phyloP scores from a whole-genome alignment of 371 early-diverging fungal species.

The Zancudomyces culisetae region DNA sequence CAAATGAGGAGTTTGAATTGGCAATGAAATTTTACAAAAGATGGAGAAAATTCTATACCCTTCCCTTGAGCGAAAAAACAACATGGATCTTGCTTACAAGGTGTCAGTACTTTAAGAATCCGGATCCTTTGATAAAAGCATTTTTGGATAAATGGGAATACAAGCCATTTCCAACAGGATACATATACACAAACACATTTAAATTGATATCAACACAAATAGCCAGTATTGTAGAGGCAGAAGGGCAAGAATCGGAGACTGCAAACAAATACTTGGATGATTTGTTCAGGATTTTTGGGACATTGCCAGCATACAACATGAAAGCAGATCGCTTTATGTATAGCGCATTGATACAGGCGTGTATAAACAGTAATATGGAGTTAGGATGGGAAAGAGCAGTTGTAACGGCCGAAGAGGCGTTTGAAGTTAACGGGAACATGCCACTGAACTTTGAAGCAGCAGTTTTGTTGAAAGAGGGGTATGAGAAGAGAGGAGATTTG shows the following conservation, averaged over 20 bases:
- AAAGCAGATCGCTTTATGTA: constrained; percentile 8
- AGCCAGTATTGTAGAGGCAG: background rate
- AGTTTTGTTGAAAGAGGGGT: constrained; percentile 6
- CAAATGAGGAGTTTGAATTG: constrained; percentile 2
- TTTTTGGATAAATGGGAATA: constrained; percentile 2
- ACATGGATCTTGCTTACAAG: background rate
- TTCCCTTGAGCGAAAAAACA: background rate
- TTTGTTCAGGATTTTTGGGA: constrained; percentile 19
- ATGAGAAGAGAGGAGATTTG: constrained; percentile 6
- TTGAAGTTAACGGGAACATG: constrained; percentile 5
- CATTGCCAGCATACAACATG: constrained; percentile 14
- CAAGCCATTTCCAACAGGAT: constrained; percentile 3
- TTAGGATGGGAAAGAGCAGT: constrained; percentile 18
- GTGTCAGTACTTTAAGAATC: background rate
- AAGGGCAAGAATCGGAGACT: background rate
- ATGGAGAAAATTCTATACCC: background rate
- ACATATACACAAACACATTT: background rate
- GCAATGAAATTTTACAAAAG: background rate
- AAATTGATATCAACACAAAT: background rate
- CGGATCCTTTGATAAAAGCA: background rate
- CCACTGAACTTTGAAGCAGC: constrained; percentile 24
- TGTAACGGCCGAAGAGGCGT: constrained; percentile 10
- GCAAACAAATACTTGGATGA: constrained; percentile 10
- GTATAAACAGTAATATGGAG: constrained; percentile 10
- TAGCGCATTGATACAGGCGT: constrained; percentile 18